Percentiles rank a stretch among this genome's conserved stretches.
Conservation (phyloP, 495 filamentous ascomycete species). For the Barbatosphaeria neglecta region DNA sequence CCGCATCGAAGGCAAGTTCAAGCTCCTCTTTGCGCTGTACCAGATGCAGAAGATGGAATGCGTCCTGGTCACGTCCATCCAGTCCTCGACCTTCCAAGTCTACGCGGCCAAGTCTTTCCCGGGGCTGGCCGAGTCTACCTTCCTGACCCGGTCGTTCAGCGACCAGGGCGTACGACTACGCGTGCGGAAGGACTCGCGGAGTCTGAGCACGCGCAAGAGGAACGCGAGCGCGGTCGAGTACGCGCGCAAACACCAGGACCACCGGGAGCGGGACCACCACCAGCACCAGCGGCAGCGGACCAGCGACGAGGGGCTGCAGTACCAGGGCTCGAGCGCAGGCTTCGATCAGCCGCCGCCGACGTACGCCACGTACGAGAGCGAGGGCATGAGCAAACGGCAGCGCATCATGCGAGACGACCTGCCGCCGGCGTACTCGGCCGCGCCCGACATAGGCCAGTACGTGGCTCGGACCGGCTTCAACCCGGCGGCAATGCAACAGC, state of each 20-base stretch:
- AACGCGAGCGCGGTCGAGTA: slow-evolving; percentile 8
- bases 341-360: background rate
- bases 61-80: slow-evolving; percentile 51
- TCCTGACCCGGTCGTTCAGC: slow-evolving; percentile 82
- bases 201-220: slow-evolving; percentile 32
- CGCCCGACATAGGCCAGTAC: background rate
- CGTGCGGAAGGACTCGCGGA: slow-evolving; percentile 66
- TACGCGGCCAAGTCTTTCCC: slow-evolving; percentile 69
- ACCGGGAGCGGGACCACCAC: background rate
- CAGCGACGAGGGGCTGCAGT: background rate
- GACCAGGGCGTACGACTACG: slow-evolving; percentile 89
- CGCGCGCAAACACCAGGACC: background rate
- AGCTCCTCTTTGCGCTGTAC: slow-evolving; percentile 41
- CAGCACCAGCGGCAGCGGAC: background rate
- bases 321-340: background rate
- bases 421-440: background rate
- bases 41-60: slow-evolving; percentile 50
- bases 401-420: background rate
- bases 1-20: slow-evolving; percentile 75
- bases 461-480: background rate
- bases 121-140: slow-evolving; percentile 83
- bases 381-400: background rate
- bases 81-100: slow-evolving; percentile 67
- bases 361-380: background rate
- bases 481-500: background rate